phyloP scores from a whole-genome alignment of 2,329 filamentous ascomycete species.

The Davidsoniella eucalypti region DNA sequence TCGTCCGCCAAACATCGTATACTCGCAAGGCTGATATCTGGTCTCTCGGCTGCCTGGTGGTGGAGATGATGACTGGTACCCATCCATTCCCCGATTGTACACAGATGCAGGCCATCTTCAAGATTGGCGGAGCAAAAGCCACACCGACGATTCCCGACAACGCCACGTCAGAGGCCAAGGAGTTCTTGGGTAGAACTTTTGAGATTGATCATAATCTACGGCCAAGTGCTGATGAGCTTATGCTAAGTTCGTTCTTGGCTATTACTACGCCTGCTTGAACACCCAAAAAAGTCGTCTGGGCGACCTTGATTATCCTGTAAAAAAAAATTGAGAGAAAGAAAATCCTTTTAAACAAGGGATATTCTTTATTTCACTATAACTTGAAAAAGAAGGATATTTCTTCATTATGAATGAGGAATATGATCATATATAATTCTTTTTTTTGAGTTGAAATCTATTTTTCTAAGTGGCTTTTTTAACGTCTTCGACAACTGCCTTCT shows the following conservation, averaged over 20 bases:
- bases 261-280: slow-evolving; percentile 33
- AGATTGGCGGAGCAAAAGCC: slow-evolving; percentile 79
- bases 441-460: not conserved
- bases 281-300: slow-evolving; percentile 8
- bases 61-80: slow-evolving; percentile 97
- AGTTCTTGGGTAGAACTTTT: slow-evolving; percentile 78
- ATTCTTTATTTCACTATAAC: too few relatives aligned
- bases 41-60: slow-evolving; percentile 89
- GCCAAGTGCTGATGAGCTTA: slow-evolving; percentile 79
- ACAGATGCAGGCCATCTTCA: slow-evolving; percentile 95
- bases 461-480: not conserved
- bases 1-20: slow-evolving; percentile 94
- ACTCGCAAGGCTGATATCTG: slow-evolving; percentile 98
- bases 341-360: too few relatives aligned
- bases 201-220: slow-evolving; percentile 88
- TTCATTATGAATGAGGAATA: not conserved
- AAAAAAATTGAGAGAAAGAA: not conserved
- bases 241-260: slow-evolving; percentile 66
- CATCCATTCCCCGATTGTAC: slow-evolving; percentile 96
- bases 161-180: slow-evolving; percentile 67
- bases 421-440: not conserved
- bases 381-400: not conserved
- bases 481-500: not conserved
- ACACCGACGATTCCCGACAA: slow-evolving; percentile 77
- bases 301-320: not conserved